Evolutionary conservation across 2,329 filamentous ascomycete genomes (phyloP).

Genomic region (Sporothrix luriei): DNA sequence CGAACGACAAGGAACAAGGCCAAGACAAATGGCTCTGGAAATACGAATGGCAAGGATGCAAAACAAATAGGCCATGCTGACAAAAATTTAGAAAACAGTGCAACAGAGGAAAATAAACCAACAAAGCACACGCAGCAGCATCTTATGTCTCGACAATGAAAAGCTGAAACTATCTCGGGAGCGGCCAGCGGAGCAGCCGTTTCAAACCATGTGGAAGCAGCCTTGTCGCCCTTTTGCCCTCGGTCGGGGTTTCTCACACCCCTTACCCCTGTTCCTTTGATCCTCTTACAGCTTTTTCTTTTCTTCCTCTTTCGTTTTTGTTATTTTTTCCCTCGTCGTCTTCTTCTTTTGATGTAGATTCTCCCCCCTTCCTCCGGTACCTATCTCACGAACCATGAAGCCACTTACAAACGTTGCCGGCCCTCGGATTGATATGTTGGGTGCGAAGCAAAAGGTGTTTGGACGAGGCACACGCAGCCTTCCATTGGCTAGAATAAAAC

Average conservation of each 20-base stretch:
- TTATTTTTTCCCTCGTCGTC: not conserved
- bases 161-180: constrained; percentile 32
- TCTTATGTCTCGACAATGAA: not conserved
- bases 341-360: too few relatives aligned
- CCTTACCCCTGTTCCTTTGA: constrained; percentile 26
- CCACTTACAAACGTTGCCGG: not conserved
- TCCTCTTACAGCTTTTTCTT: constrained; percentile 17
- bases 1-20: constrained; percentile 1
- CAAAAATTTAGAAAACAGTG: not conserved
- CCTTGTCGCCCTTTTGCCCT: not conserved
- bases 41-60: not conserved
- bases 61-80: not conserved
- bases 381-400: not conserved
- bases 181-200: constrained; percentile 30
- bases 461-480: constrained; percentile 1
- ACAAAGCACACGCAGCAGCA: not conserved
- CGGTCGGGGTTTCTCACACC: not conserved
- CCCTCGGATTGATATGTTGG: constrained; percentile 12
- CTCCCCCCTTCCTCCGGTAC: not conserved
- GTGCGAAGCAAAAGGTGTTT: not conserved
- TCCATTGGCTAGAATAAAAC: not conserved
- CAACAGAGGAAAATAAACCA: not conserved
- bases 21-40: not conserved
- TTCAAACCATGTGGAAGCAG: constrained; percentile 28
- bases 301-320: constrained; percentile 7